Evolutionary conservation across 2,329 filamentous ascomycete species (phyloP).

Genomic region (Penicillium sp.): DNA sequence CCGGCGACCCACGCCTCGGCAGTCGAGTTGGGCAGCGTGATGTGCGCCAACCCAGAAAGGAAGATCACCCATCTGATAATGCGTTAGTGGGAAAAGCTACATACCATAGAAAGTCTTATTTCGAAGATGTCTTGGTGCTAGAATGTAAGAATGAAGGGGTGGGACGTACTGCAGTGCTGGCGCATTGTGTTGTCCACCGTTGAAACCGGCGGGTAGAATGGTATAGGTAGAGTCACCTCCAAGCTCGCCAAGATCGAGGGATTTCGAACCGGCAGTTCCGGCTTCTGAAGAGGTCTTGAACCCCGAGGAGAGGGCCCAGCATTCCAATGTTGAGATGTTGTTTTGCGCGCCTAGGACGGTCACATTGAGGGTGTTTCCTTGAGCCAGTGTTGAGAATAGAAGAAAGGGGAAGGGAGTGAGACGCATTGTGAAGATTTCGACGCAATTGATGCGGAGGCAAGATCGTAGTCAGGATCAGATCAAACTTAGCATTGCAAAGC

Average conservation of each 20-base stretch:
- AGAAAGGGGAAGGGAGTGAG: slow-evolving; percentile 10
- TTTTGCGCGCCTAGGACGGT: slow-evolving; percentile 41
- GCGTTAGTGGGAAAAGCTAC: background rate
- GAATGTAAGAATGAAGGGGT: background rate
- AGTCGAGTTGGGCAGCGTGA: slow-evolving; percentile 42
- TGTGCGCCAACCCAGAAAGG: slow-evolving; percentile 41
- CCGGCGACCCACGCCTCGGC: slow-evolving; percentile 40
- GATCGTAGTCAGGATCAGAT: background rate
- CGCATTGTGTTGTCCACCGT: slow-evolving; percentile 45
- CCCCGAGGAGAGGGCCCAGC: slow-evolving; percentile 45
- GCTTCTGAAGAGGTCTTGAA: slow-evolving; percentile 33
- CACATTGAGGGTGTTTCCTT: slow-evolving; percentile 38
- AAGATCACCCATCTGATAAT: slow-evolving; percentile 36
- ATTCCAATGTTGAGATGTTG: slow-evolving; percentile 45
- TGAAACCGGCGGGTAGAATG: slow-evolving; percentile 38
- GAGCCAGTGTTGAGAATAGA: slow-evolving; percentile 10
- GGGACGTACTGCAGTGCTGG: slow-evolving; percentile 42
- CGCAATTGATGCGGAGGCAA: background rate
- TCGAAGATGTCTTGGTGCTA: background rate
- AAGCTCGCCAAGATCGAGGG: slow-evolving; percentile 33
- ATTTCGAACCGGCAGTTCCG: slow-evolving; percentile 33
- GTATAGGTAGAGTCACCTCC: slow-evolving; percentile 34
- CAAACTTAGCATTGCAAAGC: background rate
- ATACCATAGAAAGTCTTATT: background rate
- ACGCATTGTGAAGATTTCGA: slow-evolving; percentile 11